These are phyloP conservation scores for Triglochin maritima DNA, from an alignment of 106 monocot species.

Conservation along the genomic window DNA sequence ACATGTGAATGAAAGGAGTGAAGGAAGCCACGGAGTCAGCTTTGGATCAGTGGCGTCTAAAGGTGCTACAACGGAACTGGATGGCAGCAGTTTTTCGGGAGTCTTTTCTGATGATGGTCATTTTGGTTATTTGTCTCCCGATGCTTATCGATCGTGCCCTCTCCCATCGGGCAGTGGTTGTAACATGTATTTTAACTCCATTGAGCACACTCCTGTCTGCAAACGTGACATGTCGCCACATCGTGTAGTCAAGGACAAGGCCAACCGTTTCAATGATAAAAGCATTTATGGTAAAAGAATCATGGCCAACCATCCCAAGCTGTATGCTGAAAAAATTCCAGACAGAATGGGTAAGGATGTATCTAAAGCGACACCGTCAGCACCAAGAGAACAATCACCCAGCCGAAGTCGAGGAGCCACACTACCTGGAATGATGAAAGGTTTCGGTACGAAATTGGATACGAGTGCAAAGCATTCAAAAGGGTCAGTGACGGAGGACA, in stretches of 20 bases:
- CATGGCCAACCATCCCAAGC: not conserved
- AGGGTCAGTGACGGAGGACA: constrained; percentile 15
- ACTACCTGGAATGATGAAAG: constrained; percentile 24
- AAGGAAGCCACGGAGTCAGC: constrained; percentile 2
- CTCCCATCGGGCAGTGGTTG: constrained; percentile 12
- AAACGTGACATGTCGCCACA: not conserved
- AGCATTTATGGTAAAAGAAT: not conserved
- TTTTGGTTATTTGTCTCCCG: constrained; percentile 5
- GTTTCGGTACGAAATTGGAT: constrained; percentile 31
- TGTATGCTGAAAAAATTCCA: not conserved
- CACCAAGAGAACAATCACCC: constrained; percentile 12
- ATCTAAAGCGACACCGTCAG: constrained; percentile 1
- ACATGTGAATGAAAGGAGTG: not conserved
- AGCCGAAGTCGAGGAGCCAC: not conserved
- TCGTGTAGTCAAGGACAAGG: not conserved
- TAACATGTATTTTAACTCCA: not conserved
- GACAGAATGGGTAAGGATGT: not conserved
- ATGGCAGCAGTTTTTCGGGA: constrained; percentile 6
- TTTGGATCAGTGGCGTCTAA: constrained; percentile 8
- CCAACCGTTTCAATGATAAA: not conserved
- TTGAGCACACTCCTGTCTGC: too few relatives aligned
- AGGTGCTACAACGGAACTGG: constrained; percentile 7
- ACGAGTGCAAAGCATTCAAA: constrained; percentile 7
- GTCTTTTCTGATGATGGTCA: constrained; percentile 6
- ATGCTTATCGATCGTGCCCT: constrained; percentile 36